A percentile compares a stretch with the other conserved stretches of the same genome.
Evolutionary conservation across 495 filamentous ascomycete genomes (phyloP).

Genomic region (Xylaria grammica): DNA sequence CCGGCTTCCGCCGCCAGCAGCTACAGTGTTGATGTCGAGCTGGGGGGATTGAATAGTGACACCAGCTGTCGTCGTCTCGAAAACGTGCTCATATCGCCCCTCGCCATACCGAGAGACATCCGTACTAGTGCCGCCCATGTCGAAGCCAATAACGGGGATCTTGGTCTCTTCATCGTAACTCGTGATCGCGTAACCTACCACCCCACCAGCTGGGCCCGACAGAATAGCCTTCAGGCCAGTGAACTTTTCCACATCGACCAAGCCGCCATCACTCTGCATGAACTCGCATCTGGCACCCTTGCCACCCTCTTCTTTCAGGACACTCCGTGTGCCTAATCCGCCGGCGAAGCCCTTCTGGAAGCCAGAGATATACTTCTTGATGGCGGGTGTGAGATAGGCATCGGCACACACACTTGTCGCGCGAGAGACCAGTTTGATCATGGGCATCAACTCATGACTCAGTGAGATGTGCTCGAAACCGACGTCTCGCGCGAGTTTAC

Average conservation of each 20-base stretch:
- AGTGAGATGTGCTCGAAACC: constrained; percentile 78
- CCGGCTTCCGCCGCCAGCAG: constrained; percentile 89
- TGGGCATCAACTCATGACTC: constrained; percentile 84
- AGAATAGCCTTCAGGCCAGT: constrained; percentile 78
- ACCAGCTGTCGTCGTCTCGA: constrained; percentile 95
- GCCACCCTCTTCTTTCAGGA: constrained; percentile 60
- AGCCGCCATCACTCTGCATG: constrained; percentile 84
- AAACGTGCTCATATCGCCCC: constrained; percentile 93
- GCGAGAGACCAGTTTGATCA: constrained; percentile 88
- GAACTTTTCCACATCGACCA: constrained; percentile 77
- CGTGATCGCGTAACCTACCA: constrained; percentile 93
- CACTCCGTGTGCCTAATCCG: constrained; percentile 69
- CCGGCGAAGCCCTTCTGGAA: constrained; percentile 79
- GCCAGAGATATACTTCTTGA: constrained; percentile 92
- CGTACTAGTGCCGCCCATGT: constrained; percentile 93
- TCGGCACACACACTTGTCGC: constrained; percentile 94
- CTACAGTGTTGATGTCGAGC: constrained; percentile 97
- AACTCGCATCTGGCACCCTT: constrained; percentile 76
- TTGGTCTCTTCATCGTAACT: constrained; percentile 86
- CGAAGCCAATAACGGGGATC: constrained; percentile 93
- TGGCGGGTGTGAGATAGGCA: constrained; percentile 94
- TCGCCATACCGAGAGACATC: constrained; percentile 91
- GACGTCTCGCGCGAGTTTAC: constrained; percentile 69
- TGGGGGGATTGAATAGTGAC: constrained; percentile 95
- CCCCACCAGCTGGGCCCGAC: constrained; percentile 80